phyloP scores from a whole-genome alignment of 495 filamentous ascomycete species.

The Cetradonia linearis region DNA sequence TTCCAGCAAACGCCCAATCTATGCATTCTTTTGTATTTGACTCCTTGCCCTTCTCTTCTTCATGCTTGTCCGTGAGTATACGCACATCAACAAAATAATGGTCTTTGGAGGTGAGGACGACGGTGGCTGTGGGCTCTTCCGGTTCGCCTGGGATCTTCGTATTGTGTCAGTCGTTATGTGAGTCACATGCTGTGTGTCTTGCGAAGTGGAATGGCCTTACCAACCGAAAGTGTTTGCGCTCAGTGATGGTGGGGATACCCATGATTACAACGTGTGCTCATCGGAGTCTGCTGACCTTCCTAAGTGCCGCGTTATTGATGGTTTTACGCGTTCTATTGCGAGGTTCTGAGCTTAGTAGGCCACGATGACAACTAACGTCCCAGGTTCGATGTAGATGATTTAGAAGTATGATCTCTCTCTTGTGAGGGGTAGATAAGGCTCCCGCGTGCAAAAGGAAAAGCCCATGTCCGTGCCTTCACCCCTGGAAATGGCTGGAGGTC shows the following conservation, averaged over 20 bases:
- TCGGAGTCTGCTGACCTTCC: background rate
- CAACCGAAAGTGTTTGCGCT: constrained; percentile 21
- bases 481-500: too few species aligned
- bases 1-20: constrained; percentile 47
- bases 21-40: constrained; percentile 13
- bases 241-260: constrained; percentile 20
- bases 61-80: constrained; percentile 20
- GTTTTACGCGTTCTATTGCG: too few species aligned
- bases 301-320: too few species aligned
- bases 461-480: too few species aligned
- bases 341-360: too few species aligned
- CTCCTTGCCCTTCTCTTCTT: constrained; percentile 10
- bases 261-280: constrained; percentile 1
- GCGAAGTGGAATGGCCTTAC: constrained; percentile 6
- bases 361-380: too few species aligned
- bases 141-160: constrained; percentile 19
- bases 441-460: too few species aligned
- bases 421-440: too few species aligned
- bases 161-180: background rate
- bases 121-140: constrained; percentile 24
- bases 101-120: constrained; percentile 38
- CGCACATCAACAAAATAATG: constrained; percentile 44
- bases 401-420: too few species aligned
- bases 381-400: too few species aligned
- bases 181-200: background rate